phyloP scores from a whole-genome alignment of 1,139 yeast genomes.

The Arxiozyma telluris region DNA sequence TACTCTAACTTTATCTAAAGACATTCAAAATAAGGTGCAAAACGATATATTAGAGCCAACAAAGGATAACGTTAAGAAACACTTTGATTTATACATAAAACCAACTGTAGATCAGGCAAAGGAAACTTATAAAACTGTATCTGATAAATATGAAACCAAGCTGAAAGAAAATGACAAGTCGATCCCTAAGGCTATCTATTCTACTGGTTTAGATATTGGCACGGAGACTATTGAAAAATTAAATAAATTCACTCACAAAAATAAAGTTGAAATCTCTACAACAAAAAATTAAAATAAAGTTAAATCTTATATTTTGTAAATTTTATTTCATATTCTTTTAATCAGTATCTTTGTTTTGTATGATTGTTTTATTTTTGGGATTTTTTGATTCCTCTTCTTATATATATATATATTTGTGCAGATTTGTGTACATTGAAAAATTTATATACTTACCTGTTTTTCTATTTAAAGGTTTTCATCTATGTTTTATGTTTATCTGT shows the following conservation, averaged over 20 bases:
- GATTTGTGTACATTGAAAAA: no score
- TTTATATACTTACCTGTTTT: no score
- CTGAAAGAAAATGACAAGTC: constrained; percentile 25
- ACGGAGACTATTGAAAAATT: constrained; percentile 22
- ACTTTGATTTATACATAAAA: constrained; percentile 12
- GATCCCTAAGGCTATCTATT: constrained; percentile 27
- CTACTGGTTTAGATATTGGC: constrained; percentile 28
- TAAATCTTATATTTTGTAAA: no score
- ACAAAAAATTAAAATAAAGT: neutral
- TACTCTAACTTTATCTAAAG: constrained; percentile 22
- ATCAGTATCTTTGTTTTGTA: neutral
- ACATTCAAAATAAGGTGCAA: constrained; percentile 19
- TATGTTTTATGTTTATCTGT: no score
- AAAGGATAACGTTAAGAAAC: constrained; percentile 13
- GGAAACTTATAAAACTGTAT: constrained; percentile 27
- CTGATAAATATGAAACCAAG: constrained; percentile 24
- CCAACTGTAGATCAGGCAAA: constrained; percentile 16
- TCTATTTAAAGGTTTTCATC: no score
- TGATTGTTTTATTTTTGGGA: no score
- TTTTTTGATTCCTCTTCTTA: no score
- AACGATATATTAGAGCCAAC: constrained; percentile 21
- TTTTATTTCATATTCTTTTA: neutral
- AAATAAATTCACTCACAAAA: constrained; percentile 7
- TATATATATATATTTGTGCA: no score
- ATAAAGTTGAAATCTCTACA: neutral